Conservation (phyloP, 148 eudicot species). For the Linanthus parryae region DNA sequence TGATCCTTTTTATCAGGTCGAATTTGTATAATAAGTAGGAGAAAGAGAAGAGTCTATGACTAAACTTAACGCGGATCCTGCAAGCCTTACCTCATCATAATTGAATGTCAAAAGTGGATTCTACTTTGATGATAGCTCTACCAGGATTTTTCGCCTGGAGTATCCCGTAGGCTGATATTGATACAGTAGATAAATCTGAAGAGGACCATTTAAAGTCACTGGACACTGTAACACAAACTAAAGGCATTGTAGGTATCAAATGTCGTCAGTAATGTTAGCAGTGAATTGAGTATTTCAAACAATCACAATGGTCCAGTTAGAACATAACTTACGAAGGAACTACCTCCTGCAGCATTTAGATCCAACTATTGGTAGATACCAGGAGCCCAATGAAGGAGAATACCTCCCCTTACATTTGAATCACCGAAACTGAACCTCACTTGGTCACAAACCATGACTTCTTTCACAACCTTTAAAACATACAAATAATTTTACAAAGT, state of each 20-base stretch:
- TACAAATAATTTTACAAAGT: slow-evolving; percentile 15
- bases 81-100: slow-evolving; percentile 81
- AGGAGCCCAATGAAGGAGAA: slow-evolving; percentile 84
- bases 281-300: slow-evolving; percentile 9
- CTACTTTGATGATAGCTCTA: slow-evolving; percentile 63
- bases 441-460: slow-evolving; percentile 74
- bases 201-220: slow-evolving; percentile 86
- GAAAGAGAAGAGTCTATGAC: too few species aligned
- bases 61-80: too few species aligned
- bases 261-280: slow-evolving; percentile 9
- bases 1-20: too few species aligned
- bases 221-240: slow-evolving; percentile 68
- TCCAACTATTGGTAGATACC: slow-evolving; percentile 69
- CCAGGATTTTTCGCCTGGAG: slow-evolving; percentile 86
- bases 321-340: slow-evolving; percentile 6
- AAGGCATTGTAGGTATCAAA: slow-evolving; percentile 10
- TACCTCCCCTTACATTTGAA: slow-evolving; percentile 24
- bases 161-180: slow-evolving; percentile 70
- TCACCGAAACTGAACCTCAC: slow-evolving; percentile 39
- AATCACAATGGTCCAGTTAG: slow-evolving; percentile 1
- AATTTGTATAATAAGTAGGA: too few species aligned
- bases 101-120: slow-evolving; percentile 68
- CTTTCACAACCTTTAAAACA: slow-evolving; percentile 72
- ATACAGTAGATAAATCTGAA: slow-evolving; percentile 50
- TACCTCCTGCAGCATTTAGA: slow-evolving; percentile 73